Percentiles rank a stretch among this genome's conserved stretches.
These are phyloP conservation scores for Hymenoscyphus fraxineus DNA, from an alignment of 2,329 filamentous ascomycete genomes.

Conservation along the genomic window DNA sequence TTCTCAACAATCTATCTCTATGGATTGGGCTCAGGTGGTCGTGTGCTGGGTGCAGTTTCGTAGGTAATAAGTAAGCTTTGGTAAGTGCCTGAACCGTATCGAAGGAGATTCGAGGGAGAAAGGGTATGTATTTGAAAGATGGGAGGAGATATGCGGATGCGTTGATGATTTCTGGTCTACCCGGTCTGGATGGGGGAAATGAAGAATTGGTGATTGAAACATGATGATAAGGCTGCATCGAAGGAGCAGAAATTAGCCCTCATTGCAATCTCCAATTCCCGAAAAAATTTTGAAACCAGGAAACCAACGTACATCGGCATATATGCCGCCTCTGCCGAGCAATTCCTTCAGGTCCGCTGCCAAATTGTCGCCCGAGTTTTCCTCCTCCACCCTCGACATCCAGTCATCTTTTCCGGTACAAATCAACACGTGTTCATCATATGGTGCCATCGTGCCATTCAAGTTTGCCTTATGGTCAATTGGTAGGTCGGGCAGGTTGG, in stretches of 20 bases:
- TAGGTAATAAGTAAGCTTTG: slow-evolving; percentile 63
- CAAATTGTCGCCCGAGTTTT: slow-evolving; percentile 62
- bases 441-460: slow-evolving; percentile 72
- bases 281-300: background rate
- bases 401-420: slow-evolving; percentile 80
- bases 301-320: slow-evolving; percentile 57
- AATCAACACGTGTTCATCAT: slow-evolving; percentile 78
- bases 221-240: slow-evolving; percentile 72
- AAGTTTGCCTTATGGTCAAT: slow-evolving; percentile 70
- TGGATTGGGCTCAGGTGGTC: slow-evolving; percentile 54
- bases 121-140: slow-evolving; percentile 75
- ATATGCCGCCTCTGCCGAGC: slow-evolving; percentile 62
- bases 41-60: slow-evolving; percentile 58
- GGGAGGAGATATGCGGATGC: slow-evolving; percentile 75
- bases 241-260: too few relatives aligned
- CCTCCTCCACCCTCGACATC: slow-evolving; percentile 80
- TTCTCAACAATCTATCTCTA: slow-evolving; percentile 48
- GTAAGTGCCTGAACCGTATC: slow-evolving; percentile 55
- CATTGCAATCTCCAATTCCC: too few relatives aligned
- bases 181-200: slow-evolving; percentile 52
- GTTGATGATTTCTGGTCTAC: slow-evolving; percentile 42
- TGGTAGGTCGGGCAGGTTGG: slow-evolving; percentile 59
- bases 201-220: slow-evolving; percentile 74
- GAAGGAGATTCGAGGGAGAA: slow-evolving; percentile 60
- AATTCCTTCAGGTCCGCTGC: slow-evolving; percentile 69